phyloP scores from a whole-genome alignment of 2,329 filamentous ascomycete genomes.

The Teratosphaeria epicoccoides region DNA sequence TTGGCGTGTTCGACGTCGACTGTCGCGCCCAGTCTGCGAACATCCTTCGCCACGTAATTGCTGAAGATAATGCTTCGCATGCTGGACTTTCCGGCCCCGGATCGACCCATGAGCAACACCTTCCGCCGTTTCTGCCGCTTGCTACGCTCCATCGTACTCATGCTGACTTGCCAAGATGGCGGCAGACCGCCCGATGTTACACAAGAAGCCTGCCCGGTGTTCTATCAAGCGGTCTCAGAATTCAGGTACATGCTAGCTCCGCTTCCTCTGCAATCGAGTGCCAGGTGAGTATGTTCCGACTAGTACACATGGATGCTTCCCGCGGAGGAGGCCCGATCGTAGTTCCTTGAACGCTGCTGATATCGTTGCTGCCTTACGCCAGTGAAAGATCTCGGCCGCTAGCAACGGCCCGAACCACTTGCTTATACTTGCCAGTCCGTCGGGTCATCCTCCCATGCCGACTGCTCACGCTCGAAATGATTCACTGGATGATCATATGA shows the following conservation, averaged over 20 bases:
- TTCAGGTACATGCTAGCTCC: no score
- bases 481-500: no score
- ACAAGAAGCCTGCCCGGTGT: background rate
- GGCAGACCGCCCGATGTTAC: background rate
- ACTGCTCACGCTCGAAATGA: background rate
- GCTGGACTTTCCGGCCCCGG: conserved; percentile 91
- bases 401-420: background rate
- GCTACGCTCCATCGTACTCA: conserved; percentile 20
- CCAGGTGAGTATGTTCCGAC: no score
- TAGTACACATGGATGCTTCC: background rate
- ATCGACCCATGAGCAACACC: conserved; percentile 66
- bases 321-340: background rate
- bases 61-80: conserved; percentile 99
- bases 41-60: conserved; percentile 96
- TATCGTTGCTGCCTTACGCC: background rate
- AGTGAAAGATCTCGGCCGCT: background rate
- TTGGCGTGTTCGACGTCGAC: conserved; percentile 98
- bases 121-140: conserved; percentile 45
- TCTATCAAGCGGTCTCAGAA: no score
- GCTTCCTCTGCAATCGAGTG: no score
- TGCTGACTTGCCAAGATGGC: background rate
- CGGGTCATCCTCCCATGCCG: background rate
- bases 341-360: background rate
- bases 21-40: conserved; percentile 80
- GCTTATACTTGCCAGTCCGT: no score